These are phyloP conservation scores for Gossypium trilobum DNA, from an alignment of 441 rosid genomes.

Conservation along the genomic window DNA sequence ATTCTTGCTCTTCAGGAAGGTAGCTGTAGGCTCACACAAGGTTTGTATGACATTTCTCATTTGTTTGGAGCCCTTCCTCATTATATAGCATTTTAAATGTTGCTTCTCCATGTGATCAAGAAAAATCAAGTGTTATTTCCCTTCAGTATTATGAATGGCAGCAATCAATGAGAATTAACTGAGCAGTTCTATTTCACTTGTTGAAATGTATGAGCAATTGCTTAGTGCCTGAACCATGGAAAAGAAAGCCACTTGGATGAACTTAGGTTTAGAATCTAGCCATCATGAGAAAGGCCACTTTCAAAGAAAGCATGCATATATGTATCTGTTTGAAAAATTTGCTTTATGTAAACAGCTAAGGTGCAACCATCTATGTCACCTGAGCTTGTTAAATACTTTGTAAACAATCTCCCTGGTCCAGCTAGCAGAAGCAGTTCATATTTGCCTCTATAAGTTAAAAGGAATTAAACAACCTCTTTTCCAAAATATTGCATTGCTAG, in stretches of 20 bases:
- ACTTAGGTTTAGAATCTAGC: not conserved
- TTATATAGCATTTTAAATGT: not conserved
- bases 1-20: slow-evolving; percentile 86
- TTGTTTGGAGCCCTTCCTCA: not conserved
- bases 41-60: slow-evolving; percentile 27
- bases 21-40: slow-evolving; percentile 51
- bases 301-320: not conserved
- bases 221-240: not conserved
- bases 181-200: slow-evolving; percentile 3
- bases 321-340: not conserved
- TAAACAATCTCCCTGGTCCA: not conserved
- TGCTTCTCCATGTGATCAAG: not conserved
- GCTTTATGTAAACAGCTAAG: not conserved
- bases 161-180: not conserved
- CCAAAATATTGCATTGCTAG: not conserved
- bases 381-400: not conserved
- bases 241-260: slow-evolving; percentile 1
- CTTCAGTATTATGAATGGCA: not conserved
- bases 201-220: not conserved
- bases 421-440: not conserved
- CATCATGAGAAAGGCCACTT: not conserved
- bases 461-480: not conserved
- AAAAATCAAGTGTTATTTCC: not conserved
- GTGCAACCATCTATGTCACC: not conserved
- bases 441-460: not conserved